Percentiles rank a stretch among this genome's conserved stretches.
These are phyloP conservation scores for Linderina pennispora DNA, from an alignment of 192 early-diverging fungal genomes.

Conservation along the genomic window DNA sequence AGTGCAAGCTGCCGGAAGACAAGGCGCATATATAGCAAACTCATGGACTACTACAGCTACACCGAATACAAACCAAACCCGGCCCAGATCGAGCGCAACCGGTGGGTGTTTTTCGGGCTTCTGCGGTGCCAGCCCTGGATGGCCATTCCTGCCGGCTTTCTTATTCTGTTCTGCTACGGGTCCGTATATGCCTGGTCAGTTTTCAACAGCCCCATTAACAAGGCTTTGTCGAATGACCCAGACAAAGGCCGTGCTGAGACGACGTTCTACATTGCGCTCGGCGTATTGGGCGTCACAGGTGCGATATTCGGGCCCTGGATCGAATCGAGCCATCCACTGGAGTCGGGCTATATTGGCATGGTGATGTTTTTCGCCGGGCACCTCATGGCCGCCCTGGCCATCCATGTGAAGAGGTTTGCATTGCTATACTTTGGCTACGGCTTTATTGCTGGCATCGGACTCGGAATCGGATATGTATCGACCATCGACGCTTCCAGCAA, in stretches of 20 bases:
- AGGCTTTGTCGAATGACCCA: constrained; percentile 22
- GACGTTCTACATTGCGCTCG: constrained; percentile 59
- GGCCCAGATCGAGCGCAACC: constrained; percentile 27
- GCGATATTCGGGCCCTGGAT: constrained; percentile 56
- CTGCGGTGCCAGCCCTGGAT: constrained; percentile 53
- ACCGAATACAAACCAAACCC: constrained; percentile 31
- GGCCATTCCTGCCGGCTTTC: constrained; percentile 51
- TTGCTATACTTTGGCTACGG: constrained; percentile 62
- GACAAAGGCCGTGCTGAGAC: constrained; percentile 44
- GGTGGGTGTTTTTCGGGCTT: constrained; percentile 39
- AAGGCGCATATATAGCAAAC: no score
- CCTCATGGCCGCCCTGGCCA: constrained; percentile 50
- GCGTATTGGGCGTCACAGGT: constrained; percentile 51
- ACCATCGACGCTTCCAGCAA: constrained; percentile 56
- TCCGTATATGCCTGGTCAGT: constrained; percentile 63
- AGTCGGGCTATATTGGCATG: constrained; percentile 45
- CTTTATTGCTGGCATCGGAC: constrained; percentile 53
- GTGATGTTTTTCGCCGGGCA: constrained; percentile 49
- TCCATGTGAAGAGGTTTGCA: constrained; percentile 49
- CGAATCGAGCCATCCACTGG: constrained; percentile 51
- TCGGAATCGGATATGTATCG: constrained; percentile 60
- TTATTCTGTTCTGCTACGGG: constrained; percentile 58
- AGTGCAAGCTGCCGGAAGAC: no score
- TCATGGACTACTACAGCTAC: constrained; percentile 41
- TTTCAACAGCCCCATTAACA: constrained; percentile 57